These are phyloP conservation scores for Syzygium oleosum DNA, from an alignment of 345 rosid species.

Conservation along the genomic window DNA sequence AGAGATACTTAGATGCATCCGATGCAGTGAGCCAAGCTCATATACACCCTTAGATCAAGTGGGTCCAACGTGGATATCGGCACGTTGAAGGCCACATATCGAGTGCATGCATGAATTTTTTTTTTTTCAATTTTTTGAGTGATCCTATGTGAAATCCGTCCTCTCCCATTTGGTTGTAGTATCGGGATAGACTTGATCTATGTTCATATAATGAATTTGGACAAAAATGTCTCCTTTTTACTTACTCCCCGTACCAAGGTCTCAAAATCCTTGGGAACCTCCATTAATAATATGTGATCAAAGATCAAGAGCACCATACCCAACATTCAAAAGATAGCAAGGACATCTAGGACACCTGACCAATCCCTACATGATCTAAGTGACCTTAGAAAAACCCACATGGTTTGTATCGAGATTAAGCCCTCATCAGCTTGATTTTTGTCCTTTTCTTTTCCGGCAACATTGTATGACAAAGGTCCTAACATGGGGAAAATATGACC, in stretches of 20 bases:
- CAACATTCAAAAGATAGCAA: neutral
- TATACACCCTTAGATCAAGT: neutral
- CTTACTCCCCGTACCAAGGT: neutral
- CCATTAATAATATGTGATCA: neutral
- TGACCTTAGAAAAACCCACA: neutral
- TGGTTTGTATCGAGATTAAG: neutral
- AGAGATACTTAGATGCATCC: neutral
- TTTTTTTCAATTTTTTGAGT: neutral
- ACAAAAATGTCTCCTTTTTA: neutral
- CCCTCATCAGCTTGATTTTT: neutral
- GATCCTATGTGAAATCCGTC: neutral
- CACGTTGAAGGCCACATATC: neutral
- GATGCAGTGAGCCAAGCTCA: neutral
- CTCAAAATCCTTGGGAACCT: neutral
- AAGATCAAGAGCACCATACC: neutral
- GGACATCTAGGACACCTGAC: neutral
- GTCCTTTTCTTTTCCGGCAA: neutral
- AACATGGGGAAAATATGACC: neutral
- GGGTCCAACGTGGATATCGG: too few species aligned
- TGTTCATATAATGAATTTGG: neutral
- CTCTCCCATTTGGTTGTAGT: neutral
- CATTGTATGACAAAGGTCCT: neutral
- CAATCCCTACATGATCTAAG: neutral
- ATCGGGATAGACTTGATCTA: neutral
- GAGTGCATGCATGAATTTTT: neutral